phyloP scores from a whole-genome alignment of 345 rosid genomes.

The Eucalyptus lansdowneana region DNA sequence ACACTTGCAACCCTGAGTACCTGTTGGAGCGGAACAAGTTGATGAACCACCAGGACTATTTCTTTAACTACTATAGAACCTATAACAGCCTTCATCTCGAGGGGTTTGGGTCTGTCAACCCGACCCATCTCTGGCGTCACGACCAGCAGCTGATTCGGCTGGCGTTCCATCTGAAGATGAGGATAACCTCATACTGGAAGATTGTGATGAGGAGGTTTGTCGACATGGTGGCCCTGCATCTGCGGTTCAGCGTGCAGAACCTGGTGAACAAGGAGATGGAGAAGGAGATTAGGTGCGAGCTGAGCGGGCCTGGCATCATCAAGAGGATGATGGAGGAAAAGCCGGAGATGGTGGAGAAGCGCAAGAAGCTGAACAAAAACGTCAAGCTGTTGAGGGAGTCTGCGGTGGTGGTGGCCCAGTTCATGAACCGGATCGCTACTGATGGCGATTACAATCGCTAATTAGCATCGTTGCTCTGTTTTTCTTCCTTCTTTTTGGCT shows the following conservation, averaged over 20 bases:
- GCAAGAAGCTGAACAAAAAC: constrained; percentile 7
- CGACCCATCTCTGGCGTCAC: accelerated
- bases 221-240: constrained; percentile 4
- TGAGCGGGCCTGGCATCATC: background rate
- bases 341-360: constrained; percentile 3
- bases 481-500: too few relatives aligned
- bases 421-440: background rate
- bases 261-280: constrained; percentile 6
- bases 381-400: constrained; percentile 4
- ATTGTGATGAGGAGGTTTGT: constrained; percentile 9
- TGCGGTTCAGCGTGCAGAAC: background rate
- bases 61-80: background rate
- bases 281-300: background rate
- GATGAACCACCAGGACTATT: background rate
- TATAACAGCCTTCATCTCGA: accelerated
- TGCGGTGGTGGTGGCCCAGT: background rate
- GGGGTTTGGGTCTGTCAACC: accelerated
- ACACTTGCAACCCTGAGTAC: constrained; percentile 16
- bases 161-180: constrained; percentile 12
- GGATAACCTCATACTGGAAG: constrained; percentile 14
- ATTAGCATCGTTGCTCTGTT: background rate
- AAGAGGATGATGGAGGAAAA: constrained; percentile 11
- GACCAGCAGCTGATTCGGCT: background rate
- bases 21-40: constrained; percentile 1
- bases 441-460: background rate